Evolutionary conservation across 257 asterid genomes (phyloP), one percentile per base, ranked within the genome.

Genomic region (Lantana camara): DNA sequence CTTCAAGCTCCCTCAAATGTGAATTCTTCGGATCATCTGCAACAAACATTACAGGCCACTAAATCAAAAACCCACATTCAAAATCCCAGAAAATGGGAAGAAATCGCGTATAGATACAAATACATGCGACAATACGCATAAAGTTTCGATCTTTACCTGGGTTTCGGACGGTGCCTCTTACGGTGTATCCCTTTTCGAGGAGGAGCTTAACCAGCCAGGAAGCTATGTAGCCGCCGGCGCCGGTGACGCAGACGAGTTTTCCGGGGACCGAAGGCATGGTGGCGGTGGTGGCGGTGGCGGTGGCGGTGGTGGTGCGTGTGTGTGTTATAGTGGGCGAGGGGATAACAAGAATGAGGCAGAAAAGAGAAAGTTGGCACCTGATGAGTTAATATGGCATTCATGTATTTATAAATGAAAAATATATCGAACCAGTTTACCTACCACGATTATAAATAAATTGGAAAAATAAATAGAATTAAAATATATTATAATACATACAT

Each of bases 201-300:
- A 90, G 94, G 7, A 76, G 73, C 55, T 90, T 93, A n/a, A 93
- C 99, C 9, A 93, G 78, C 99, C 99, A 93, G 7, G 99, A 93
- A 66, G 99, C 99, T 42, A 93, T 85, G 94, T 68, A 93, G 1
- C 99, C 99, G 6, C 95, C 99, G 75, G 97, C 97, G 69, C 99
- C 99, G 73, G 99, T 93, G 70, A 93, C 95, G 68, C 99, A 93
- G 24, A 90, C 97, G 30, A 81, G 74, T 34, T 83, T 82, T 37
- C 92, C 95, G 50, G 86, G 68, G 47, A 60, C 79, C 3, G 86
- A 66, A 61, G 89, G 96, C 98, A 91, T 91, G 58, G 50, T 58
- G 66, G 50, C 42, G 37, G 7, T 10, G 47, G 72, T 56, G 5
- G 63, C 21, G 24, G 24, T 13, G 60, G 1, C 22, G 30, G 13